Conservation (phyloP, 164 flowering plant genomes). For the Vitis labrusca region DNA sequence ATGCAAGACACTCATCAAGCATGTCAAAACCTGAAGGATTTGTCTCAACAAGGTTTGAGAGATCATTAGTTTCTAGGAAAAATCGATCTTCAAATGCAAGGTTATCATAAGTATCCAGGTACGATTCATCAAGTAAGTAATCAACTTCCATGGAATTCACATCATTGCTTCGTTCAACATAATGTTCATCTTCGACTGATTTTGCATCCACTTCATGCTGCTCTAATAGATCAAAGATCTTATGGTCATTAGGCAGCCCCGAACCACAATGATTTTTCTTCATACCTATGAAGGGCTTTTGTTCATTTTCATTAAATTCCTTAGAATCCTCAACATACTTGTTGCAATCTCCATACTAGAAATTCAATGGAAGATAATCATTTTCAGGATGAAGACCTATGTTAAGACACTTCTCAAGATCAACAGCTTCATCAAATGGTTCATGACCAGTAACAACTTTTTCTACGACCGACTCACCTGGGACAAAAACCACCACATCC, state of each 20-base stretch:
- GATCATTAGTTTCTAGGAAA: conserved; percentile 50
- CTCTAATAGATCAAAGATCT: conserved; percentile 22
- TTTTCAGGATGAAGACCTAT: conserved; percentile 18
- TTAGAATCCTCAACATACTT: conserved; percentile 18
- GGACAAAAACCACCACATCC: conserved; percentile 17
- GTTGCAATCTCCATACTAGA: conserved; percentile 26
- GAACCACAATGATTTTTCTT: conserved; percentile 8
- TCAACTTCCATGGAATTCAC: conserved; percentile 19
- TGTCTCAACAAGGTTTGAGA: conserved; percentile 22
- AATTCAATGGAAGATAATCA: conserved; percentile 24
- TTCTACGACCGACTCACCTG: conserved; percentile 24
- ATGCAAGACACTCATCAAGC: conserved; percentile 47
- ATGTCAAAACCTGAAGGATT: conserved; percentile 35
- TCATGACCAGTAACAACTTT: conserved; percentile 26
- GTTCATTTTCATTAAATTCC: conserved; percentile 21
- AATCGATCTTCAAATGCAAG: conserved; percentile 26
- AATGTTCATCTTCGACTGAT: conserved; percentile 29
- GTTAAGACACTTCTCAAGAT: conserved; percentile 41
- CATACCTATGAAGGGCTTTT: conserved; percentile 21
- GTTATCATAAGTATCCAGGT: conserved; percentile 29
- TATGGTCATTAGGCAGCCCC: conserved; percentile 12
- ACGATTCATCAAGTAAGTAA: conserved; percentile 34
- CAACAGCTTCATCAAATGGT: conserved; percentile 28
- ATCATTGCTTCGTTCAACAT: conserved; percentile 15
- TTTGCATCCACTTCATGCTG: conserved; percentile 20